These are phyloP conservation scores for Neopestalotiopsis sp. DNA, from an alignment of 2,329 filamentous ascomycete species.

Conservation along the genomic window DNA sequence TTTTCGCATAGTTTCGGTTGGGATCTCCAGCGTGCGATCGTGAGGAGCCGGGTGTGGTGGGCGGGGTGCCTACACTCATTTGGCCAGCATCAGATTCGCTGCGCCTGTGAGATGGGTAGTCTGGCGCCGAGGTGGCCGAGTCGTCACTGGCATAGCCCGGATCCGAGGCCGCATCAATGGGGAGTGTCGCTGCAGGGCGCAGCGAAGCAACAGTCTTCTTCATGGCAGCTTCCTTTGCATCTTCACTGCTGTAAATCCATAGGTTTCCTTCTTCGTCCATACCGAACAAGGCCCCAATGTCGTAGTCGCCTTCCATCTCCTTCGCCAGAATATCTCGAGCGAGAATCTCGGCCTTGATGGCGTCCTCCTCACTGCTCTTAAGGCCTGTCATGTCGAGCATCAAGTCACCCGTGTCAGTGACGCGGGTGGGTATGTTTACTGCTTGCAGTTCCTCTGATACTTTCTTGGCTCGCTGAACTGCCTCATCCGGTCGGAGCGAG, in stretches of 20 bases:
- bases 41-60: conserved; percentile 71
- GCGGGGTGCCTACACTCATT: conserved; percentile 64
- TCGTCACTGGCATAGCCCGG: conserved; percentile 96
- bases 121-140: conserved; percentile 55
- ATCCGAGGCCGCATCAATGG: conserved; percentile 85
- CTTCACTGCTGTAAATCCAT: conserved; percentile 99
- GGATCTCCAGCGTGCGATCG: conserved; percentile 60
- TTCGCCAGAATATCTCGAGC: conserved; percentile 91
- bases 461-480: conserved; percentile 80
- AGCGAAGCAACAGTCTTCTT: conserved; percentile 62
- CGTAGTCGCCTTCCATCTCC: conserved; percentile 92
- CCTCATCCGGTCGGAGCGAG: conserved; percentile 72
- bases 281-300: conserved; percentile 93
- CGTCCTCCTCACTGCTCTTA: conserved; percentile 92
- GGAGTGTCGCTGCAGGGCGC: conserved; percentile 48
- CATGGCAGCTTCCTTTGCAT: conserved; percentile 88
- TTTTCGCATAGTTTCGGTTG: conserved; percentile 93
- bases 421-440: conserved; percentile 89
- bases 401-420: conserved; percentile 91
- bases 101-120: conserved; percentile 57
- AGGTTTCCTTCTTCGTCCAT: conserved; percentile 95
- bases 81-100: conserved; percentile 70
- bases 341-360: conserved; percentile 88
- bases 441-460: conserved; percentile 86
- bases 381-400: conserved; percentile 99